Percentiles rank a stretch among this genome's conserved stretches.
phyloP scores from a whole-genome alignment of 1,284 basidiomycete genomes.

The Coniferiporia sulphurascens region DNA sequence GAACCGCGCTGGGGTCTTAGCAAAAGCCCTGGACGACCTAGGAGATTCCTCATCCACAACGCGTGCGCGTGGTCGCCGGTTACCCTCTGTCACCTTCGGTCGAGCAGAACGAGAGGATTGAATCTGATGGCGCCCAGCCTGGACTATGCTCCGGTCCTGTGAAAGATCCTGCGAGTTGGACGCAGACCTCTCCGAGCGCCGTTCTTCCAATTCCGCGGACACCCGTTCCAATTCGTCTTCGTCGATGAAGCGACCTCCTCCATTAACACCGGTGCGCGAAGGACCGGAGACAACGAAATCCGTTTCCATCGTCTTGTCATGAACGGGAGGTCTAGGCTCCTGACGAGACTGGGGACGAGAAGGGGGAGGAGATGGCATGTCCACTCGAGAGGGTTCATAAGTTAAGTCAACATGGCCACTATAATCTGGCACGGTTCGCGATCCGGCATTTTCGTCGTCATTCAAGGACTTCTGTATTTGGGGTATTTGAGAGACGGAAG shows the following conservation, averaged over 20 bases:
- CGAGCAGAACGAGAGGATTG: neutral
- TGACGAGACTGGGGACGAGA: conserved; percentile 12
- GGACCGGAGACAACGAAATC: conserved; percentile 42
- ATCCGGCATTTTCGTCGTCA: neutral
- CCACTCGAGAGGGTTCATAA: neutral
- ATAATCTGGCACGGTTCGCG: neutral
- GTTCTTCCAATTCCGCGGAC: conserved; percentile 52
- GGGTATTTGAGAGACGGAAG: neutral
- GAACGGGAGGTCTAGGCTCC: neutral
- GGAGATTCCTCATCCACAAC: neutral
- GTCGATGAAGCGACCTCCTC: conserved; percentile 36
- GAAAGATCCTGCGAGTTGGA: neutral
- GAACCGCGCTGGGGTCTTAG: neutral
- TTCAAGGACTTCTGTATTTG: neutral
- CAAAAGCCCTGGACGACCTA: conserved; percentile 27
- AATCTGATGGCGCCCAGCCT: neutral
- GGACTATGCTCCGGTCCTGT: neutral
- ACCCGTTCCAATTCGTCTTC: conserved; percentile 50
- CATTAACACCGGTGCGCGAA: conserved; percentile 19
- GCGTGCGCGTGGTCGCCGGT: conserved; percentile 9
- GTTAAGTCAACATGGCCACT: neutral
- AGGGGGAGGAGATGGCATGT: conserved; percentile 11
- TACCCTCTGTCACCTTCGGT: neutral
- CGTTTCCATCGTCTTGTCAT: conserved; percentile 38
- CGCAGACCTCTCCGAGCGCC: conserved; percentile 43